Percentiles rank a stretch among this genome's conserved stretches.
Evolutionary conservation across 768 basidiomycete species (phyloP).

Genomic region (Suillus subaureus): DNA sequence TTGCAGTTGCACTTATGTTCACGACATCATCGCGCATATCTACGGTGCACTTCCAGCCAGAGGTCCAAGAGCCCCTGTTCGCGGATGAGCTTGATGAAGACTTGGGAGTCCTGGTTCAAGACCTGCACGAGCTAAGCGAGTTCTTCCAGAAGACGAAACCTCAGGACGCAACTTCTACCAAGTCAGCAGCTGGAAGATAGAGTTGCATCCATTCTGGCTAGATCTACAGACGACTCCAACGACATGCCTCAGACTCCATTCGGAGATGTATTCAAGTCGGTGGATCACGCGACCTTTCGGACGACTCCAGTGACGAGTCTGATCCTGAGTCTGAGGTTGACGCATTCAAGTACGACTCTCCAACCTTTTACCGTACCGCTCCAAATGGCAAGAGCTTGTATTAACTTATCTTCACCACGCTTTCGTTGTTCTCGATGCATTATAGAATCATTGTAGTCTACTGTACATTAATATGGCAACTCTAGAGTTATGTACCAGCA

Average conservation of each 20-base stretch:
- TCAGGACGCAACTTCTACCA: conserved; percentile 42
- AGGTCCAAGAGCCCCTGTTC: conserved; percentile 37
- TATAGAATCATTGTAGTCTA: background rate
- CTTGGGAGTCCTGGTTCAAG: conserved; percentile 76
- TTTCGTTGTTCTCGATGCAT: conserved; percentile 6
- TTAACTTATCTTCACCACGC: conserved; percentile 14
- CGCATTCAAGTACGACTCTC: conserved; percentile 66
- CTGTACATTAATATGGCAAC: background rate
- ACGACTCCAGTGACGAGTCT: conserved; percentile 51
- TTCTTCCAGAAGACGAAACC: conserved; percentile 61
- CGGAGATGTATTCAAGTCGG: conserved; percentile 72
- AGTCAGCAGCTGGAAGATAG: conserved; percentile 71
- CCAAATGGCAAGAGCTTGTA: conserved; percentile 42
- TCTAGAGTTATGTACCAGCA: background rate
- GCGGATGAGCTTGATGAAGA: conserved; percentile 54
- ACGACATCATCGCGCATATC: conserved; percentile 69
- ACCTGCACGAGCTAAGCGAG: conserved; percentile 72
- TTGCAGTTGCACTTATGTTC: conserved; percentile 86
- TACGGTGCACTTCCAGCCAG: conserved; percentile 73
- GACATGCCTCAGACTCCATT: conserved; percentile 81
- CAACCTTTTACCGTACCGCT: conserved; percentile 44
- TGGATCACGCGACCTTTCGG: conserved; percentile 34
- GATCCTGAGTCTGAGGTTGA: conserved; percentile 43
- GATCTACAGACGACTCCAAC: conserved; percentile 57
- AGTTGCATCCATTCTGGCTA: conserved; percentile 81